Evolutionary conservation across 305 asterid genomes (phyloP).

Genomic region (Fraxinus paxiana): DNA sequence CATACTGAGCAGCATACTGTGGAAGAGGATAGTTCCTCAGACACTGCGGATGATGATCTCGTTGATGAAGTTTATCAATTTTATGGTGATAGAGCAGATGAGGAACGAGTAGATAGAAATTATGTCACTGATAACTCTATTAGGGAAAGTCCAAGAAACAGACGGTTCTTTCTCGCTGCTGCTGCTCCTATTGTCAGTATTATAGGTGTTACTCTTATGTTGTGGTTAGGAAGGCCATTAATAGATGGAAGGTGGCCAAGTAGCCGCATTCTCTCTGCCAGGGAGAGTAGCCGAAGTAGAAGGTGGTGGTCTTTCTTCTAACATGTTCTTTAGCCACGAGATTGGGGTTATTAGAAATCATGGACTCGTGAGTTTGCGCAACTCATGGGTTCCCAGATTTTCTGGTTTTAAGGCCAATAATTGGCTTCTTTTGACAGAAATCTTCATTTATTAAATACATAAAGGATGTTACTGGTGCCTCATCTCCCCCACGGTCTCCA

Average conservation of each 20-base stretch:
- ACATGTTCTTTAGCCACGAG: conserved; percentile 15
- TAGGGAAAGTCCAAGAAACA: conserved; percentile 32
- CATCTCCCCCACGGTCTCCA: not conserved
- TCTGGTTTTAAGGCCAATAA: not conserved
- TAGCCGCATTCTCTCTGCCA: conserved; percentile 25
- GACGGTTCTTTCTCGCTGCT: conserved; percentile 58
- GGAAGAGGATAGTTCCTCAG: conserved; percentile 35
- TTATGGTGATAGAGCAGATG: conserved; percentile 11
- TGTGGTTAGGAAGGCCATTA: conserved; percentile 56
- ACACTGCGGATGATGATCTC: conserved; percentile 24
- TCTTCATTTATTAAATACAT: not conserved
- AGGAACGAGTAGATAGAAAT: conserved; percentile 29
- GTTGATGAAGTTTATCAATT: conserved; percentile 31
- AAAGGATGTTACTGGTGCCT: not conserved
- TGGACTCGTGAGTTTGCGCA: not conserved
- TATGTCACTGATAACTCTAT: conserved; percentile 20
- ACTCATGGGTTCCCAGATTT: not conserved
- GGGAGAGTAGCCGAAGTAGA: conserved; percentile 43
- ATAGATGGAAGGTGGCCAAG: conserved; percentile 36
- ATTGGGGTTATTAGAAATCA: not conserved
- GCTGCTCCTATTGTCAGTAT: conserved; percentile 67
- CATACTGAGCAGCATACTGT: conserved; percentile 29
- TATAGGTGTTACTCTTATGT: conserved; percentile 58
- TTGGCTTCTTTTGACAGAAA: not conserved
- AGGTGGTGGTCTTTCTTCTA: conserved; percentile 71